These are phyloP conservation scores for Haematococcus lacustris DNA, from an alignment of 139 green algal genomes.

Conservation along the genomic window DNA sequence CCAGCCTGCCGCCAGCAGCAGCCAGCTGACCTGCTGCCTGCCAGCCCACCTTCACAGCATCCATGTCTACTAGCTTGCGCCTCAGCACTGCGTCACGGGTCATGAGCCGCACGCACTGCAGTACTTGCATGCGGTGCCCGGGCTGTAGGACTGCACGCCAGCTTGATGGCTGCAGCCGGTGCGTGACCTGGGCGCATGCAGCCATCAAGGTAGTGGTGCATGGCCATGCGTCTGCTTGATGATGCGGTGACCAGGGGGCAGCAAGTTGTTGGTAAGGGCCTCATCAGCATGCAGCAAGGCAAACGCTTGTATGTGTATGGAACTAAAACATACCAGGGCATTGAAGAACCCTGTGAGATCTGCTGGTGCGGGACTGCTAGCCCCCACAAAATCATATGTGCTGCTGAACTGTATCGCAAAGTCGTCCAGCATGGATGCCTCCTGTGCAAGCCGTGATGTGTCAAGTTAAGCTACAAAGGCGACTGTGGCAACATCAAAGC, in stretches of 20 bases:
- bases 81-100: constrained; percentile 17
- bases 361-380: constrained; percentile 6
- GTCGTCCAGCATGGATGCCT: constrained; percentile 34
- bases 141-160: constrained; percentile 14
- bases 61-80: neutral
- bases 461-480: neutral
- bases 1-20: neutral
- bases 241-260: neutral
- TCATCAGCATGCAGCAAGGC: neutral
- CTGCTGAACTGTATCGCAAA: constrained; percentile 28
- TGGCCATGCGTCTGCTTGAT: neutral
- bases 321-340: constrained; percentile 17
- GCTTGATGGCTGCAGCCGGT: constrained; percentile 11
- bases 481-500: neutral
- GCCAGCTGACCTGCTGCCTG: neutral
- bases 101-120: constrained; percentile 31
- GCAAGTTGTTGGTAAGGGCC: neutral
- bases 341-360: constrained; percentile 25
- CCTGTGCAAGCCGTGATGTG: constrained; percentile 6
- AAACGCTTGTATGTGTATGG: neutral
- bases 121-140: constrained; percentile 34
- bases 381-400: constrained; percentile 27
- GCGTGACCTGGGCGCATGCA: constrained; percentile 12
- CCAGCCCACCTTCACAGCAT: neutral
- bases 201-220: neutral